Evolutionary conservation across 78 protist species (phyloP), one percentile per base, ranked within the genome.

Genomic region (Fonticula alba): DNA sequence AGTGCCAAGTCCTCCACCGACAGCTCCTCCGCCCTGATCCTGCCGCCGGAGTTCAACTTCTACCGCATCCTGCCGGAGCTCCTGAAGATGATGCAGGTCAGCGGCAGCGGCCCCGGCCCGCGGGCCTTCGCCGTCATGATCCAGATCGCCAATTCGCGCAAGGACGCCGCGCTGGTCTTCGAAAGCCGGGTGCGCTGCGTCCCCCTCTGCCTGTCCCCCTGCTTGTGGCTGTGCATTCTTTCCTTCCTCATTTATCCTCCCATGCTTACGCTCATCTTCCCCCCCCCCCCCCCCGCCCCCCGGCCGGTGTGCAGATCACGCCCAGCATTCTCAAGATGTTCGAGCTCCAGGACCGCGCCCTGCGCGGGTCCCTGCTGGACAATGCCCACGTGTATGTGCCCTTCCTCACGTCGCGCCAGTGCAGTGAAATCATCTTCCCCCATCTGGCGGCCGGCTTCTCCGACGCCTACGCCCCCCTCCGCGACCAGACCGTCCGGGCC

Each of bases 41-140:
- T 79, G 43, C 87, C 87, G 37, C 41, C 11, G 22, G 66, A 53
- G 43, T 63, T 73, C 22, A 64, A 76, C 67, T 71, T 72, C 64
- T 78, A 76, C 62, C 79, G 79, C 37, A 71, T 80, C 7, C 40
- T 80, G 58, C 89, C 89, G 3, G 76, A 69, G 56, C 71, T 83
- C 29, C 46, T 80, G 1, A 66, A 76, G 46, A 79, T 83, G 14
- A 56, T 80, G 27, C 76, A 78, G 52, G 70, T 71, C 35, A 81
- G 83, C 38, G 43, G 13, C 11, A 5, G n/a, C n/a, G n/a, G 38
- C 11, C 29, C 9, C 0, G 53, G 72, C 46, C 38, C 74, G 56
- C 52, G 38, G 56, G 69, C 79, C 0, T 43, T 83, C 35, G 72
- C 78, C 19, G 47, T 69, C n/a, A 15, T 83, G 1, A 40, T 83